Evolutionary conservation across 2,329 filamentous ascomycete species (phyloP), one percentile per base, ranked within the genome.

Genomic region (Trichoderma oligosporum): DNA sequence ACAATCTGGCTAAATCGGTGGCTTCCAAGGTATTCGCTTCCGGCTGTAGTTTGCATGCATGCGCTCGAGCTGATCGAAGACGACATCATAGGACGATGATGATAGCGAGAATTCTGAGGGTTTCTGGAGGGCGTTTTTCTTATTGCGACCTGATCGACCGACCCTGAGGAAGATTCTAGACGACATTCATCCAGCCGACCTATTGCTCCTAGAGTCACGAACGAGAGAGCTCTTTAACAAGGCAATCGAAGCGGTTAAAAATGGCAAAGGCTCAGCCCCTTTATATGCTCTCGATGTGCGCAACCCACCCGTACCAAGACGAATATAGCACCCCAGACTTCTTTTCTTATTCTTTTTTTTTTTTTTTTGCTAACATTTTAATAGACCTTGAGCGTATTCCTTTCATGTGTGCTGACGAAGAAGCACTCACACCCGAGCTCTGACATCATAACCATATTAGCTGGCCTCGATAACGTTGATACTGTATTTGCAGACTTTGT

Each of bases 61-160:
- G 63, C 56, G 45, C 64, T 60, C 45, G 66, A 63, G 66, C 66
- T 71, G 67, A 73, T 63, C 60, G 60, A 62, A 44, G 51, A 55
- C 51, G 55, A 24, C 57, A 36, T 48, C 54, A 62, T 70, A 88
- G 75, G 83, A 87, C 62, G 82, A 85, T 55, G 81, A 88, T 60
- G 82, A 84, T 59, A 73, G 77, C 51, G 87, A 91, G 25, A 87
- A 87, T 61, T 83, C 89, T 0, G 91, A 96, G 60, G 93, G 91
- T 41, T 99, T 97, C 75, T 99, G 94, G 94, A 82, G 84, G 63
- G 94, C 97, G 73, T 91, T 99, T 75, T 99, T 99, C 72, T 81
- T 99, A 35, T 79, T 97, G 58, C 86, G 85, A 61, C 92, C 93
- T 20, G 91, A 97, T 69, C 81, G 83, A 55, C 71, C 78, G 4